These are phyloP conservation scores for Metarhizium robertsii DNA, from an alignment of 2,329 filamentous ascomycete species.

Conservation along the genomic window DNA sequence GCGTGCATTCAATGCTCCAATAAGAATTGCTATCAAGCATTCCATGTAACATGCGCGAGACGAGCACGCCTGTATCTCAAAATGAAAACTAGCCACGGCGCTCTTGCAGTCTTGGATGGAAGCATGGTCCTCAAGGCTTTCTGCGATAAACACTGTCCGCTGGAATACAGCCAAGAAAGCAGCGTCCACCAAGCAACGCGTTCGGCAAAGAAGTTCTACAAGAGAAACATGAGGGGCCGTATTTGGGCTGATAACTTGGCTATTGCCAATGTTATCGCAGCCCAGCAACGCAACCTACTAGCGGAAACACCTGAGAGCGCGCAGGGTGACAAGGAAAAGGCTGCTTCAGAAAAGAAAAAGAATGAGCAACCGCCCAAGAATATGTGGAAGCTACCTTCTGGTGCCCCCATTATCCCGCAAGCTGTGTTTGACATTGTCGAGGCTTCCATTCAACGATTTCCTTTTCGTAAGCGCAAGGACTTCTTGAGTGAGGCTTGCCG, in stretches of 20 bases:
- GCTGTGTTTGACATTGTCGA: conserved; percentile 82
- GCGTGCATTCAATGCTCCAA: conserved; percentile 98
- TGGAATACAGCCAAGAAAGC: conserved; percentile 81
- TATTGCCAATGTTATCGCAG: conserved; percentile 71
- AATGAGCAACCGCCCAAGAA: conserved; percentile 38
- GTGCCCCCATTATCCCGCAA: conserved; percentile 87
- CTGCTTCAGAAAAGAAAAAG: conserved; percentile 67
- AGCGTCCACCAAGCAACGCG: conserved; percentile 70
- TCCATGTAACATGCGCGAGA: conserved; percentile 92
- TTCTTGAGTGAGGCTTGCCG: conserved; percentile 89
- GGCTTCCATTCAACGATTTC: conserved; percentile 71
- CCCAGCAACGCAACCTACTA: conserved; percentile 53
- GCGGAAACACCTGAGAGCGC: conserved; percentile 70
- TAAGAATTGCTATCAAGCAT: conserved; percentile 93
- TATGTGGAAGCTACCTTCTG: conserved; percentile 86
- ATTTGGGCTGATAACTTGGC: conserved; percentile 89
- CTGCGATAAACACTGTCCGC: conserved; percentile 89
- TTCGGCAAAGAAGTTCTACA: conserved; percentile 83
- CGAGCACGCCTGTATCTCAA: conserved; percentile 81
- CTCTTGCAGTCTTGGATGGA: conserved; percentile 66
- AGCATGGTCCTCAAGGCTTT: conserved; percentile 83
- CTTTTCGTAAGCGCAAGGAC: conserved; percentile 74
- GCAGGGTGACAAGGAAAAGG: conserved; percentile 73
- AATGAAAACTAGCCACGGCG: conserved; percentile 89
- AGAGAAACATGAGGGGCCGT: conserved; percentile 75